These are phyloP conservation scores for Trametes cubensis DNA, from an alignment of 768 basidiomycete genomes.

Conservation along the genomic window DNA sequence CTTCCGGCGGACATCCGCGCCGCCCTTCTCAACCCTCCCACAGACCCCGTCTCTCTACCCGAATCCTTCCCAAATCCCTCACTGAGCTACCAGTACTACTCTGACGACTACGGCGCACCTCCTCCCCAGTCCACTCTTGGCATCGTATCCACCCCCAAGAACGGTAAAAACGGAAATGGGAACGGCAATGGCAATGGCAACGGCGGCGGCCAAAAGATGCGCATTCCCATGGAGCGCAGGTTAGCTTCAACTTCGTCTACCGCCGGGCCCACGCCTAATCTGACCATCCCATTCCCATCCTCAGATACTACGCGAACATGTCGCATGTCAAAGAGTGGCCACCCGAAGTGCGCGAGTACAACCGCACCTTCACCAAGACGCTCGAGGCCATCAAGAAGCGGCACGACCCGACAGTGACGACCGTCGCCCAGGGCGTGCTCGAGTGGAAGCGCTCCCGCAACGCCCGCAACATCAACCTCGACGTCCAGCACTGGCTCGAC, in stretches of 20 bases:
- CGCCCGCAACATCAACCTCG: constrained; percentile 71
- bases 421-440: constrained; percentile 92
- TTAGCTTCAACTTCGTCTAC: constrained; percentile 36
- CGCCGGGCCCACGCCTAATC: background rate
- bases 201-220: constrained; percentile 58
- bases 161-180: constrained; percentile 31
- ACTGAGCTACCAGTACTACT: constrained; percentile 49
- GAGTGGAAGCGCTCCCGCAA: constrained; percentile 89
- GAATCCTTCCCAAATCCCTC: constrained; percentile 83
- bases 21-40: constrained; percentile 55
- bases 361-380: constrained; percentile 83
- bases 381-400: constrained; percentile 89
- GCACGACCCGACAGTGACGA: constrained; percentile 97
- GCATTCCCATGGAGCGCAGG: constrained; percentile 87
- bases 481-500: constrained; percentile 95
- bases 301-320: constrained; percentile 85
- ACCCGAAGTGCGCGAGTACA: constrained; percentile 92
- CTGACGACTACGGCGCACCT: constrained; percentile 30
- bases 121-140: constrained; percentile 18
- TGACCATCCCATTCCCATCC: background rate
- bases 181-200: constrained; percentile 42
- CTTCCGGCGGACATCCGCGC: constrained; percentile 70
- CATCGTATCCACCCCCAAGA: constrained; percentile 27
- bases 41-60: constrained; percentile 57
- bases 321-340: constrained; percentile 75